These are phyloP conservation scores for Cryptococcus sp. DNA, from an alignment of 1,284 basidiomycete species.

Conservation along the genomic window DNA sequence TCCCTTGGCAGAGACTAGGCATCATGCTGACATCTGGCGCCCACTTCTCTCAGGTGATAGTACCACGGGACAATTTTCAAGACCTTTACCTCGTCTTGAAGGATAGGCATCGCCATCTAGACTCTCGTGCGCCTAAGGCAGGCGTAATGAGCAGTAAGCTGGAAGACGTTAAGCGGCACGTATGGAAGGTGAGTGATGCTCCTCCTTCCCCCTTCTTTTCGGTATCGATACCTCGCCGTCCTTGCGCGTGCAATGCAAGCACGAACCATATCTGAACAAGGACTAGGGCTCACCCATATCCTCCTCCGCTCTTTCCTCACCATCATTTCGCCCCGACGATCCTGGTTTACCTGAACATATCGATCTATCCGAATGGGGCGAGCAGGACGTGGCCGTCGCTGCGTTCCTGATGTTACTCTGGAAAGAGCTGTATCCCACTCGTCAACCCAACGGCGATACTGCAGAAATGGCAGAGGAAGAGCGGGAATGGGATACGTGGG, in stretches of 20 bases:
- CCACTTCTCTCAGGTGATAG: constrained; percentile 56
- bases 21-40: too few relatives aligned
- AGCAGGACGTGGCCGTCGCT: constrained; percentile 82
- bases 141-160: constrained; percentile 62
- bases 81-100: constrained; percentile 86
- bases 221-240: background rate
- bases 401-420: constrained; percentile 90
- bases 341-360: constrained; percentile 16
- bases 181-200: constrained; percentile 49
- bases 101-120: constrained; percentile 73
- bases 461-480: constrained; percentile 40
- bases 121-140: constrained; percentile 83
- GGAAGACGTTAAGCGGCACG: constrained; percentile 52
- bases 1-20: background rate
- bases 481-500: constrained; percentile 65
- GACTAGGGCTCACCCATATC: background rate
- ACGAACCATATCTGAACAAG: background rate
- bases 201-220: background rate
- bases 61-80: constrained; percentile 77
- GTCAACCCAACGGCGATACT: constrained; percentile 27
- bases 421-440: constrained; percentile 65
- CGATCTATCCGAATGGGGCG: constrained; percentile 44
- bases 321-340: constrained; percentile 32
- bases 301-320: background rate
- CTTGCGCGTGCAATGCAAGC: background rate